These are phyloP conservation scores for Trifolium pratense DNA, from an alignment of 306 rosid species.

Conservation along the genomic window DNA sequence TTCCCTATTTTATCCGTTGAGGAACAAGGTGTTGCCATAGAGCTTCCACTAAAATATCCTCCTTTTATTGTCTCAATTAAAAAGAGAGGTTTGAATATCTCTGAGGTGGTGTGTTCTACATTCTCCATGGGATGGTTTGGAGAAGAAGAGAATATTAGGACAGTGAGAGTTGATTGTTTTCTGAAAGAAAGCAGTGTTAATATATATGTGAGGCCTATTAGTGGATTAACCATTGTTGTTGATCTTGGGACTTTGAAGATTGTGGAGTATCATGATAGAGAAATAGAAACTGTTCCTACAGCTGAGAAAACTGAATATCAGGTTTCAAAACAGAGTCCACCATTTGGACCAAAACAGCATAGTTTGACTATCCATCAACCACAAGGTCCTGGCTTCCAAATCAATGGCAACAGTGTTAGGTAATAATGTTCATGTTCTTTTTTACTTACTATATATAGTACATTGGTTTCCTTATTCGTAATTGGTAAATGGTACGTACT, in stretches of 20 bases:
- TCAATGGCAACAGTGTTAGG: constrained; percentile 46
- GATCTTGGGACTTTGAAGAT: constrained; percentile 38
- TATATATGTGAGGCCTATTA: constrained; percentile 47
- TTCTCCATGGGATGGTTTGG: constrained; percentile 52
- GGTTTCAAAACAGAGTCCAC: constrained; percentile 18
- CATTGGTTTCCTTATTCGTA: constrained; percentile 27
- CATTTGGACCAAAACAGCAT: constrained; percentile 45
- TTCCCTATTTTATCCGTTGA: constrained; percentile 37
- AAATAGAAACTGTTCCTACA: constrained; percentile 29
- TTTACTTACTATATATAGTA: too few relatives aligned
- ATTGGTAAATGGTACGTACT: background rate
- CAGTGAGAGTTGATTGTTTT: constrained; percentile 47
- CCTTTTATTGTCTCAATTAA: constrained; percentile 42
- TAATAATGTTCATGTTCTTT: background rate
- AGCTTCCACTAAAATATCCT: constrained; percentile 33
- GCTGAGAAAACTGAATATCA: constrained; percentile 42
- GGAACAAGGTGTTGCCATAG: constrained; percentile 32
- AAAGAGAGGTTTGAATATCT: constrained; percentile 51
- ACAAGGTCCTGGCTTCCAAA: constrained; percentile 43
- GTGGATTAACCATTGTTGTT: constrained; percentile 41
- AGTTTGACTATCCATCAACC: constrained; percentile 39
- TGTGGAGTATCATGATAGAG: constrained; percentile 39
- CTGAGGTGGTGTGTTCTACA: constrained; percentile 48
- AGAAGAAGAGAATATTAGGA: constrained; percentile 22
- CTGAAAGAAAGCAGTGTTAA: constrained; percentile 42